These are phyloP conservation scores for Diutina scorzettiae DNA, from an alignment of 1,139 yeast genomes.

Conservation along the genomic window DNA sequence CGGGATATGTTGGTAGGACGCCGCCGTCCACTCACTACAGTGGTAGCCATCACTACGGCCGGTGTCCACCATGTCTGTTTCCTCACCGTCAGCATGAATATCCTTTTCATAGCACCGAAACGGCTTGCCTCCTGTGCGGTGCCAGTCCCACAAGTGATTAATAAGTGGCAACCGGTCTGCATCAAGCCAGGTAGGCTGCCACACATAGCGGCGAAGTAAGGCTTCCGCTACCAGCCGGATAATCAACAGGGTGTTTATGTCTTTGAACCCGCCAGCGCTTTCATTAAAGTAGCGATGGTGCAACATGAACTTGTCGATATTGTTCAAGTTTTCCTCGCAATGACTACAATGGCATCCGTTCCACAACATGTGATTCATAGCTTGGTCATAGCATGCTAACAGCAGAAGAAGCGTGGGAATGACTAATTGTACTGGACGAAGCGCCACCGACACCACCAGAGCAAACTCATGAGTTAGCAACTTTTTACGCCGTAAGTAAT, in stretches of 20 bases:
- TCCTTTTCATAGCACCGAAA: neutral
- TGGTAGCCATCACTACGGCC: neutral
- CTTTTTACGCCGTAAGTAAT: conserved; percentile 44
- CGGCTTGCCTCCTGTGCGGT: neutral
- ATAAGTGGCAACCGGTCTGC: neutral
- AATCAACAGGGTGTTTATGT: conserved; percentile 45
- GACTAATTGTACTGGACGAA: conserved; percentile 27
- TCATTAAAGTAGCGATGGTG: conserved; percentile 47
- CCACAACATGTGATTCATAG: conserved; percentile 61
- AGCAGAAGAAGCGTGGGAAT: conserved; percentile 50
- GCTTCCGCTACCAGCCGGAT: conserved; percentile 40
- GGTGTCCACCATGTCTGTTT: neutral
- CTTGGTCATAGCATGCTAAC: conserved; percentile 54
- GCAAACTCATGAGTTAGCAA: conserved; percentile 40
- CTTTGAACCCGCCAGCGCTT: conserved; percentile 35
- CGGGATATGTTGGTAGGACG: neutral
- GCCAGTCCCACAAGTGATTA: neutral
- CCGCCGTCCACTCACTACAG: neutral
- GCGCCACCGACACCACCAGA: conserved; percentile 16
- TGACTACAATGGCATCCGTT: conserved; percentile 59
- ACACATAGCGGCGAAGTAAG: conserved; percentile 20
- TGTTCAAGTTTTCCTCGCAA: conserved; percentile 35
- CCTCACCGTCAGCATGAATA: neutral
- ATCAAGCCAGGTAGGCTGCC: neutral
- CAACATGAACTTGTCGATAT: conserved; percentile 47